Evolutionary conservation across 371 early-diverging fungal species (phyloP).

Genomic region (Polyrhizophydium stewartii): DNA sequence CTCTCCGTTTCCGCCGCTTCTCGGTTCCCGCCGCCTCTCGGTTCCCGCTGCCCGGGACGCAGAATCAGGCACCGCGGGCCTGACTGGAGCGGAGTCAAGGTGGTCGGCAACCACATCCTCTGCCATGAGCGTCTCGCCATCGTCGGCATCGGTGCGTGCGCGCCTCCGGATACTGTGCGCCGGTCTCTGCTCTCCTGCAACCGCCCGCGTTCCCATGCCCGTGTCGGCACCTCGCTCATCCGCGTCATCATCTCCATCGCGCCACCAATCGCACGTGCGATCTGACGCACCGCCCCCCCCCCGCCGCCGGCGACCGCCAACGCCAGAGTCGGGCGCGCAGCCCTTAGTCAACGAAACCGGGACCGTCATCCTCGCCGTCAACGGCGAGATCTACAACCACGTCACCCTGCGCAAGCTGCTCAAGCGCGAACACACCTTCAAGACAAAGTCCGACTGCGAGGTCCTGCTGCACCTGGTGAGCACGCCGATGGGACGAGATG

Average conservation of each 20-base stretch:
- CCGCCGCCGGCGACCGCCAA: no score
- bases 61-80: constrained; percentile 92
- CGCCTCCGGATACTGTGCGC: background rate
- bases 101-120: constrained; percentile 75
- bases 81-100: constrained; percentile 85
- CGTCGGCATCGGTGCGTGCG: constrained; percentile 75
- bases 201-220: no score
- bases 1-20: no score
- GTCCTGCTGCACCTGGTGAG: constrained; percentile 88
- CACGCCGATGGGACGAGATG: background rate
- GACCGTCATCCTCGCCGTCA: constrained; percentile 78
- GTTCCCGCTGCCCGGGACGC: constrained; percentile 1
- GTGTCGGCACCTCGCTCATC: no score
- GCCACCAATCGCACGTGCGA: no score
- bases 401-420: constrained; percentile 71
- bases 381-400: constrained; percentile 98
- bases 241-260: no score
- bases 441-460: constrained; percentile 96
- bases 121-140: constrained; percentile 97
- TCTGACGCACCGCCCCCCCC: no score
- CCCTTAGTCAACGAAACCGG: constrained; percentile 88
- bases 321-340: constrained; percentile 89
- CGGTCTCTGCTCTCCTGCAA: no score
- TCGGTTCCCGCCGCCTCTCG: no score
- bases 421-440: constrained; percentile 66